A percentile compares a stretch with the other conserved stretches of the same genome.
Evolutionary conservation across 345 rosid genomes (phyloP).

Genomic region (Trapa incisa): DNA sequence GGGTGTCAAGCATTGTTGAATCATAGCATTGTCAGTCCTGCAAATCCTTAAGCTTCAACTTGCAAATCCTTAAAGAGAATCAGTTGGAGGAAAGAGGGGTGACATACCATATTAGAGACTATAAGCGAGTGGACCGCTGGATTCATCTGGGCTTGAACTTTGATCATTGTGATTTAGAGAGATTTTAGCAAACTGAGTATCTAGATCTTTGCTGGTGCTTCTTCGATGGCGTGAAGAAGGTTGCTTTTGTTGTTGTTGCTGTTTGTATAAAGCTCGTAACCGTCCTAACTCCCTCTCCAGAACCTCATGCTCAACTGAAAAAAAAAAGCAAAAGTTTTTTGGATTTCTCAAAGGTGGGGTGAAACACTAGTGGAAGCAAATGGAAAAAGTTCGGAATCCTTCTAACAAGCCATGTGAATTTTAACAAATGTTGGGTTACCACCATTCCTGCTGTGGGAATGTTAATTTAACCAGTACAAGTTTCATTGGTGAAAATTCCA

Average conservation of each 20-base stretch:
- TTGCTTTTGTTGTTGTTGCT: slow-evolving; percentile 20
- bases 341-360: background rate
- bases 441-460: no score
- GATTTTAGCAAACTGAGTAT: slow-evolving; percentile 72
- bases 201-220: slow-evolving; percentile 65
- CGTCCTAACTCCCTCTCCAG: slow-evolving; percentile 91
- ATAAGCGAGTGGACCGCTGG: slow-evolving; percentile 47
- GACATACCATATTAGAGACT: slow-evolving; percentile 6
- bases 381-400: background rate
- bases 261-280: slow-evolving; percentile 51
- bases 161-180: slow-evolving; percentile 63
- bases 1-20: background rate
- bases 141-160: slow-evolving; percentile 46
- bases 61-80: background rate
- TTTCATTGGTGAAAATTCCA: background rate
- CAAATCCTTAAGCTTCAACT: background rate
- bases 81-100: background rate
- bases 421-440: no score
- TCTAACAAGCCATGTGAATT: background rate
- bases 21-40: background rate
- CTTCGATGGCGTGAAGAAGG: slow-evolving; percentile 65
- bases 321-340: background rate
- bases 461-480: background rate
- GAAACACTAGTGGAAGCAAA: background rate
- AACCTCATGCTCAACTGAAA: slow-evolving; percentile 90